Conservation (phyloP, 257 asterid genomes). For the Datura wrightii region DNA sequence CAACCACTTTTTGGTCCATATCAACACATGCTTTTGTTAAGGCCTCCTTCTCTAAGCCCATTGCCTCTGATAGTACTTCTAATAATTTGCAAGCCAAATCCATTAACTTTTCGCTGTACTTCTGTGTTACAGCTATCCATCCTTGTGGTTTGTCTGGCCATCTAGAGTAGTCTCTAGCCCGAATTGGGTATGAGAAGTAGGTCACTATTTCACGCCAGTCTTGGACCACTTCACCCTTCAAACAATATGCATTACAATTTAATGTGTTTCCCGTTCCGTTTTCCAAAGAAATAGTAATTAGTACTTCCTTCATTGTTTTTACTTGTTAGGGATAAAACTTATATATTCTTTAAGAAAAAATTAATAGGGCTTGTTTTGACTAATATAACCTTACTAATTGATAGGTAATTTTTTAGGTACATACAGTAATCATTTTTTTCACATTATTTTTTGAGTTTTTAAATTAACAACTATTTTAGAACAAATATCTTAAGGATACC, state of each 20-base stretch:
- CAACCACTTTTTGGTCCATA: slow-evolving; percentile 89
- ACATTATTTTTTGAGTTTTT: no score
- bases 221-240: slow-evolving; percentile 79
- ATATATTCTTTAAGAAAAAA: no score
- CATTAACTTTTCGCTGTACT: slow-evolving; percentile 67
- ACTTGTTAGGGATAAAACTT: no score
- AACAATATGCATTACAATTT: neutral
- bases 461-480: no score
- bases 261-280: neutral
- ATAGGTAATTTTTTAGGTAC: no score
- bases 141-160: slow-evolving; percentile 86
- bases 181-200: slow-evolving; percentile 72
- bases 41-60: slow-evolving; percentile 78
- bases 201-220: slow-evolving; percentile 96
- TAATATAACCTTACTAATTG: no score
- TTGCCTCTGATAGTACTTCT: slow-evolving; percentile 72
- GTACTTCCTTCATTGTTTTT: no score
- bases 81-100: slow-evolving; percentile 59
- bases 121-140: slow-evolving; percentile 65
- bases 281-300: no score
- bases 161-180: slow-evolving; percentile 70
- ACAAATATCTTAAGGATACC: no score
- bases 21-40: slow-evolving; percentile 74
- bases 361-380: no score
- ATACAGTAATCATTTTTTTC: no score